Base-by-base conservation (phyloP, 225 moss, liverwort and hornwort genomes). In the Sphagnum tenellum region DNA sequence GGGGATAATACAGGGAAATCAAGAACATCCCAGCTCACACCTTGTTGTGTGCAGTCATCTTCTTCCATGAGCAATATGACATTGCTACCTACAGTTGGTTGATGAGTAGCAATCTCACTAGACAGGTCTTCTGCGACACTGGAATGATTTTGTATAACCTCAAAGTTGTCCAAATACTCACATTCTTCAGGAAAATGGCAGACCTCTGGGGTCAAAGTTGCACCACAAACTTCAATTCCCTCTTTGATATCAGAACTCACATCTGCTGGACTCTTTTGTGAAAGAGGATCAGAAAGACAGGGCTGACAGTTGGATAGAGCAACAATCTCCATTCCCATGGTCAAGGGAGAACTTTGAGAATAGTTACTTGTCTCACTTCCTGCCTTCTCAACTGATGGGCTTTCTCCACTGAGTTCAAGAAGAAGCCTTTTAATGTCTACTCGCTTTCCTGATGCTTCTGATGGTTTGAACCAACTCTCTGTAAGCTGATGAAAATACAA, bases 371-470 rank as follows among this genome's bases (percentile, higher is more conserved):
- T 65, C 10, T 9, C 57, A 65, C 55, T 55, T 61, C 57, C 54
- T 47, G 58, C 49, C 13, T 56, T 56, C 52, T 50, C 44, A 72
- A 68, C 72, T 64, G 3, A 13, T 57, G 44, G 55, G 45, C 64
- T 71, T 47, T 55, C 67, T 72, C 71, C 69, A 49, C 73, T 73
- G 64, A 85, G 81, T 49, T 81, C 76, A 64, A 81, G 50, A 67
- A 85, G 73, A 50, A 85, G 74, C 48, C 71, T 81, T 71, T 65
- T 70, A 47, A 85, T 85, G 54, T 78, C 66, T 63, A 66, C 71
- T 51, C 84, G 84, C 64, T 85, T 85, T 62, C 75, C 81, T 62
- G 84, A 85, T 44, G 84, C 84, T 64, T 85, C 81, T 44, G 67
- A 76, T 69, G 84, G 76, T 65, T 74, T 76, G 10, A 85, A 85